These are phyloP conservation scores for Cenchrus fungigraminus DNA, from an alignment of 176 grass and related monocot species.

Conservation along the genomic window DNA sequence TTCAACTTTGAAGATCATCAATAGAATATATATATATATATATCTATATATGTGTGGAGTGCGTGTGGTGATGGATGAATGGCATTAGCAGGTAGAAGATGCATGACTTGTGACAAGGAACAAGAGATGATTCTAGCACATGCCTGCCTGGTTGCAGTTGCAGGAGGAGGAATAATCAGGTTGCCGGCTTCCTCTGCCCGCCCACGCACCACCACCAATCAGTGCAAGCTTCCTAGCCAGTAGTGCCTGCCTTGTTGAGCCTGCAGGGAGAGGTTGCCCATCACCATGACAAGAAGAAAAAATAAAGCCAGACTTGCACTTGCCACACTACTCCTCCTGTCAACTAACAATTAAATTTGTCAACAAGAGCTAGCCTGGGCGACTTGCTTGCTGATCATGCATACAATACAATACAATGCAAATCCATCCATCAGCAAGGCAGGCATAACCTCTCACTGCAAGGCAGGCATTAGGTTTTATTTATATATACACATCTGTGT, in stretches of 20 bases:
- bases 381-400: neutral
- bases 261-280: constrained; percentile 17
- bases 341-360: neutral
- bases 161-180: constrained; percentile 30
- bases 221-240: neutral
- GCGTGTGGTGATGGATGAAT: neutral
- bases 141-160: constrained; percentile 29
- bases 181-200: neutral
- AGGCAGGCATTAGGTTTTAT: neutral
- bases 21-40: constrained; percentile 22
- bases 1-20: neutral
- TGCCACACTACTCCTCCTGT: constrained; percentile 10
- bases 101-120: constrained; percentile 53
- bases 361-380: neutral
- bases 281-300: neutral
- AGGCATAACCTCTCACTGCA: constrained; percentile 17
- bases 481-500: too few species aligned
- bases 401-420: neutral
- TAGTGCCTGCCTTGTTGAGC: neutral
- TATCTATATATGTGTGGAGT: neutral
- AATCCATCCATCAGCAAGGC: constrained; percentile 13
- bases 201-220: constrained; percentile 48
- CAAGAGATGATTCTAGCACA: constrained; percentile 46
- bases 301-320: constrained; percentile 21
- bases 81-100: neutral